phyloP scores from a whole-genome alignment of 208 protist species.

The Acanthamoeba sp. region DNA sequence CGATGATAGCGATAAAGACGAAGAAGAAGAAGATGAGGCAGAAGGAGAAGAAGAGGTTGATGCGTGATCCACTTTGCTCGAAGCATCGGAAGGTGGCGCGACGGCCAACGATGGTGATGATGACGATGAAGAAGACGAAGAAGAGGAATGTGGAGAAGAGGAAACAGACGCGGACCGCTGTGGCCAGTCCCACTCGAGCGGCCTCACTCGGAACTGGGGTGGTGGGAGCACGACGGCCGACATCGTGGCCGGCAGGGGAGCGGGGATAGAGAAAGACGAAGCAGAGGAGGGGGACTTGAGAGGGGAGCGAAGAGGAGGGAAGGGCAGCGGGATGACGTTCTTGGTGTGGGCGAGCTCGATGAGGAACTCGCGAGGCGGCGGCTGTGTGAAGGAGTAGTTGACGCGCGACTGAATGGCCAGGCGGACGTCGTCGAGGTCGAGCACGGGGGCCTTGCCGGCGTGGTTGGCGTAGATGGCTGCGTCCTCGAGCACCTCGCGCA shows the following conservation, averaged over 20 bases:
- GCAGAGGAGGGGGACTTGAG: not conserved
- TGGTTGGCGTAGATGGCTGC: slow-evolving; percentile 70
- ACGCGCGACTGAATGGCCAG: slow-evolving; percentile 77
- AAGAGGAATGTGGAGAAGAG: slow-evolving; percentile 6
- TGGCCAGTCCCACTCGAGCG: slow-evolving; percentile 42
- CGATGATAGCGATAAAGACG: not conserved
- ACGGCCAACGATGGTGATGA: not conserved
- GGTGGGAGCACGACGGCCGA: slow-evolving; percentile 53
- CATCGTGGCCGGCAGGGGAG: not conserved
- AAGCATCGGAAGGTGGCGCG: no score
- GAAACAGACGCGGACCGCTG: not conserved
- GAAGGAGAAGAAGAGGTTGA: not conserved
- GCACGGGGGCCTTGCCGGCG: slow-evolving; percentile 25
- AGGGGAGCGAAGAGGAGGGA: not conserved
- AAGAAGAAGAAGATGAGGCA: not conserved
- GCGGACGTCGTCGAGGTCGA: slow-evolving; percentile 73
- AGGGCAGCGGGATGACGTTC: slow-evolving; percentile 67
- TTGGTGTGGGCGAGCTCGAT: slow-evolving; percentile 70
- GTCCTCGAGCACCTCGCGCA: slow-evolving; percentile 71
- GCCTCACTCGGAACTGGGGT: slow-evolving; percentile 45
- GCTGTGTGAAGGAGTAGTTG: slow-evolving; percentile 78
- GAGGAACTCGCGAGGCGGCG: slow-evolving; percentile 73
- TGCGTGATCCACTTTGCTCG: no score
- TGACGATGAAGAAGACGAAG: not conserved
- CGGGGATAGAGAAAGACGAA: not conserved